Evolutionary conservation across 768 basidiomycete species (phyloP).

Genomic region (Lanmaoa rubissima): DNA sequence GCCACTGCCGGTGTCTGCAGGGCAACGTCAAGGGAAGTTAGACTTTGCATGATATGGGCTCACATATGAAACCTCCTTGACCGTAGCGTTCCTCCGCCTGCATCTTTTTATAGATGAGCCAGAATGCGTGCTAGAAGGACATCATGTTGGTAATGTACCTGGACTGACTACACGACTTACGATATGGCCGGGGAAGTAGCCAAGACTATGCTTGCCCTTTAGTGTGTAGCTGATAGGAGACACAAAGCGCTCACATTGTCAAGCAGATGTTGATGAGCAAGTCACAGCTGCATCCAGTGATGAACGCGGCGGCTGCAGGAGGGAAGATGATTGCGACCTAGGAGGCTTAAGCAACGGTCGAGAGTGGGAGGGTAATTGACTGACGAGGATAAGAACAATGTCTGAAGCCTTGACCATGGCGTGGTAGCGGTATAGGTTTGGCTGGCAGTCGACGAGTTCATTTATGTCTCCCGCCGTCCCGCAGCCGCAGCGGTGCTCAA

Average conservation of each 20-base stretch:
- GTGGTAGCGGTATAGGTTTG: background rate
- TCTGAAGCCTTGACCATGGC: conserved; percentile 61
- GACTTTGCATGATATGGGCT: conserved; percentile 31
- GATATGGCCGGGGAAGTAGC: conserved; percentile 68
- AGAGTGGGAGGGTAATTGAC: conserved; percentile 20
- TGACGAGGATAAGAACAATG: conserved; percentile 73
- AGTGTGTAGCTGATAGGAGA: background rate
- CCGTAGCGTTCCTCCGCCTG: conserved; percentile 84
- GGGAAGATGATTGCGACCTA: conserved; percentile 81
- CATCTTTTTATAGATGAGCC: conserved; percentile 90
- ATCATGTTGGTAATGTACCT: background rate
- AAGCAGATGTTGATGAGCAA: conserved; percentile 80
- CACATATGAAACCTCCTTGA: conserved; percentile 71
- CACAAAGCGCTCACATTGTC: conserved; percentile 55
- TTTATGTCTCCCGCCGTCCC: background rate
- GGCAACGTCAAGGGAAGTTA: background rate
- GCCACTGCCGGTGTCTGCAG: conserved; percentile 38
- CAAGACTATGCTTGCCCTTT: conserved; percentile 46
- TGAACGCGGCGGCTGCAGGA: conserved; percentile 72
- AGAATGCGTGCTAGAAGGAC: conserved; percentile 67
- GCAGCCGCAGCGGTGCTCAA: conserved; percentile 14
- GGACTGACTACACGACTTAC: conserved; percentile 29
- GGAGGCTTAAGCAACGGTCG: background rate
- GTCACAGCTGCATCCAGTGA: conserved; percentile 85
- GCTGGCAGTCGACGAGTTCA: background rate